Percentiles rank a stretch among this genome's conserved stretches.
Evolutionary conservation across 176 grass and related monocot genomes (phyloP).

Genomic region (Triticum monococcum): DNA sequence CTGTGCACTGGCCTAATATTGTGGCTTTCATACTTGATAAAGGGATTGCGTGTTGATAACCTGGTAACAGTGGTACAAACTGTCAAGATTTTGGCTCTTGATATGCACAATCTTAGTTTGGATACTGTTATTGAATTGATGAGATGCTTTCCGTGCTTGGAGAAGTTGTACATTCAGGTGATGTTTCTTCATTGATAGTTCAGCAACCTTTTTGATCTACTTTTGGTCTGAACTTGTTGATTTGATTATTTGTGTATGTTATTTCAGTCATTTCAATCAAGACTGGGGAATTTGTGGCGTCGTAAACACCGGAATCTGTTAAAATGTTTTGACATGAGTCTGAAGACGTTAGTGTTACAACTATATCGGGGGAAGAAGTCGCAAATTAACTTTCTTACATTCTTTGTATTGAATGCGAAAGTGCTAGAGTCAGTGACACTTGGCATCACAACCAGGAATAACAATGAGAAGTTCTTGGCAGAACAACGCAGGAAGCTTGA

Average conservation of each 20-base stretch:
- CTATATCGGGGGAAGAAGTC: neutral
- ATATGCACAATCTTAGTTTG: neutral
- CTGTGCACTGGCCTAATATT: neutral
- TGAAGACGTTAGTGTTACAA: neutral
- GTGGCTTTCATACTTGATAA: neutral
- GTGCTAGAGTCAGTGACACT: neutral
- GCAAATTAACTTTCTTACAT: neutral
- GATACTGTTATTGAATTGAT: slow-evolving; percentile 9
- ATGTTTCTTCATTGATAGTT: neutral
- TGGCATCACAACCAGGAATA: neutral
- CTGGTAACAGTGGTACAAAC: neutral
- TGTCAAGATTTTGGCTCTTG: neutral
- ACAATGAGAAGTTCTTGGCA: neutral
- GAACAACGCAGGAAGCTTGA: neutral
- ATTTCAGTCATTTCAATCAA: neutral
- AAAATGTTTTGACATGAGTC: neutral
- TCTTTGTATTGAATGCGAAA: neutral
- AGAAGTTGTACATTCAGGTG: slow-evolving; percentile 11
- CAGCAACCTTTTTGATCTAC: neutral
- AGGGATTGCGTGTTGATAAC: neutral
- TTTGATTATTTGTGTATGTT: neutral
- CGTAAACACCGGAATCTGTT: neutral
- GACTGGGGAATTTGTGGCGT: neutral
- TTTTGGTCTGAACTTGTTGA: neutral
- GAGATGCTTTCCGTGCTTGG: slow-evolving; percentile 11